Base-by-base conservation (phyloP, 2,329 filamentous ascomycete genomes). In the Trichoderma breve region DNA sequence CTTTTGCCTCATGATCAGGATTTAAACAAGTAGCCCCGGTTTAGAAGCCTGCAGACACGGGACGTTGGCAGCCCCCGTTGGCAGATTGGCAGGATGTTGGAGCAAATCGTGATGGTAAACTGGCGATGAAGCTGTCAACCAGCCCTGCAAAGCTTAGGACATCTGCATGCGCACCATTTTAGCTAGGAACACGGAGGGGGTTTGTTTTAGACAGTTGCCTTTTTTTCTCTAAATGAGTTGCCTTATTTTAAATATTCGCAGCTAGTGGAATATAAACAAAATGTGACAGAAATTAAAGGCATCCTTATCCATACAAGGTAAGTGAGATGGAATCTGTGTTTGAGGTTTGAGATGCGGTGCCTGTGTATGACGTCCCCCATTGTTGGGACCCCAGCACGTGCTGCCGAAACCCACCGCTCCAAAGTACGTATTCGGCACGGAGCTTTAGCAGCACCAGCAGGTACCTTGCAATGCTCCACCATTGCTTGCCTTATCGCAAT, bases 401-500 rank as follows among this genome's bases (percentile, higher is more conserved):
- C 65, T 34, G 34, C 34, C 36, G 28, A 61, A 58, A 43, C 65
- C 65, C 65, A 43, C 65, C 12, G 32, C 51, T 14, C 65, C 51
- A 30, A 15, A 60, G 34, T 47, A 55, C 53, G 65, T 47, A 68
- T 47, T 60, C 36, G 34, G 53, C 28, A 60, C 36, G 7, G 34
- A 60, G 51, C 32, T 43, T 9, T 43, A 43, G 39, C 39, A 69
- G 28, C 28, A n/a, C 55, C 47, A 51, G 47, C n/a, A 53, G 14
- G 55, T 36, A 70, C 57, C 55, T 68, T 28, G 53, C 32, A 58
- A 28, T 21, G 57, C 39, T 62, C 57, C 67, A 70, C 66, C 57
- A 28, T n/a, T 36, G 55, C 26, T n/a, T 62, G 30, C 57, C 55
- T 61, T 70, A 62, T 70, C 67, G 57, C 39, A 70, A 70, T 70